Evolutionary conservation across 345 rosid genomes (phyloP), one percentile per base, ranked within the genome.

Genomic region (Cardamine occulta): DNA sequence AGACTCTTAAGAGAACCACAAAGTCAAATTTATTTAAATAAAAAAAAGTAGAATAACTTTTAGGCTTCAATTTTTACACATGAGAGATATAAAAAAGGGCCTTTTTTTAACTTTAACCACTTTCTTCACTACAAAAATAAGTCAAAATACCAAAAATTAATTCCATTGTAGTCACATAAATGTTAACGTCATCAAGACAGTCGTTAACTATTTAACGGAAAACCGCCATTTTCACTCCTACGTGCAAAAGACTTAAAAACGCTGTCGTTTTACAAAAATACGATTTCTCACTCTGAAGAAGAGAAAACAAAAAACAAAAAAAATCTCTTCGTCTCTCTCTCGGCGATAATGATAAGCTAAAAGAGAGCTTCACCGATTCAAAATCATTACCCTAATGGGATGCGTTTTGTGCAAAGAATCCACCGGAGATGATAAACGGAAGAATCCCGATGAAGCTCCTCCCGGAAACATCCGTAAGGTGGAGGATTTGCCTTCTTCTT

Each of bases 351-450:
- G 70, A 31, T 69, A 76, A 62, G 62, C 57, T 68, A 55, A 64
- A 35, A 18, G 23, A 64, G 23, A 45, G 49, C 40, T 63, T 70
- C 26, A 15, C 19, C 51, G 68, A 68, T 68, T 70, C 69, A 42
- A 64, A 35, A 15, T 77, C 34, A 51, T 37, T 52, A 10, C 1
- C 13, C 34, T 24, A 12, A 88, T 90, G 97, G 97, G 97, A 32
- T 91, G 97, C 76, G 82, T 91, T 56, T 58, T 73, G 44, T 82
- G 90, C 62, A 91, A 84, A 77, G 26, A 51, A 19, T 56, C 79
- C 18, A 3, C 52, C 53, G 62, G 74, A 12, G 80, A 61, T 10
- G 80, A 48, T 13, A 80, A 48, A n/a, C 82, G 64, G 47, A 74
- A 47, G 40, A 70, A 47, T 56, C 26, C 55, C 68, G 80, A 32